Evolutionary conservation across 306 rosid species (phyloP).

Genomic region (Quercus variabilis): DNA sequence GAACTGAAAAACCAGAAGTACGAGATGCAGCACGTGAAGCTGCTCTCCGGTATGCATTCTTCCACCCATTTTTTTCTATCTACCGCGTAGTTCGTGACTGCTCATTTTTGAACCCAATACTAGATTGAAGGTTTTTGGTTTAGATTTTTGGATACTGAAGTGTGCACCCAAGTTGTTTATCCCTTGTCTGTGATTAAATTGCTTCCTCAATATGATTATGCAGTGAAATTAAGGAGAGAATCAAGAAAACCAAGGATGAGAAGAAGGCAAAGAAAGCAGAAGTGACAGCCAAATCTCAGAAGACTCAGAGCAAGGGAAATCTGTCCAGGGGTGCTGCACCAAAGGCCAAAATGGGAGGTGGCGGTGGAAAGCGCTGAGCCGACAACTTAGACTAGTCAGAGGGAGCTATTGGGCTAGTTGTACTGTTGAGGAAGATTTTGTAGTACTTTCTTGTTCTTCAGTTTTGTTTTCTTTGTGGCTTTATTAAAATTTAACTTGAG

Average conservation of each 20-base stretch:
- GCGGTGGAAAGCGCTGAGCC: constrained; percentile 81
- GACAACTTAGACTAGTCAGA: neutral
- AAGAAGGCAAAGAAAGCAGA: constrained; percentile 92
- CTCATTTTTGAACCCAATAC: no score
- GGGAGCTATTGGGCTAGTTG: neutral
- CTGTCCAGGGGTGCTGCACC: constrained; percentile 54
- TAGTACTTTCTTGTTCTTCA: neutral
- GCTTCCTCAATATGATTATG: neutral
- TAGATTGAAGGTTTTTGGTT: neutral
- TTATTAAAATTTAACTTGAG: neutral
- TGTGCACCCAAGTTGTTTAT: neutral
- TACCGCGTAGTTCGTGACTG: neutral
- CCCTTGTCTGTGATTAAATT: neutral
- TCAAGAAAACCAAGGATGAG: constrained; percentile 83
- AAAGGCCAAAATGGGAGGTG: constrained; percentile 84
- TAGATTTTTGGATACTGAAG: neutral
- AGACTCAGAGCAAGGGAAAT: constrained; percentile 51
- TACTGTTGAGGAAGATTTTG: neutral
- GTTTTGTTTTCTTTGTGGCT: neutral
- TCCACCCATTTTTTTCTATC: no score
- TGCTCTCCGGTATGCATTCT: constrained; percentile 54
- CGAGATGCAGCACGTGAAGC: constrained; percentile 85
- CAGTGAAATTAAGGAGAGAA: constrained; percentile 85
- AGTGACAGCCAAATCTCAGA: constrained; percentile 55
- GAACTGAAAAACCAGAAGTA: constrained; percentile 70